A percentile compares a stretch with the other conserved stretches of the same genome.
Conservation (phyloP, 495 filamentous ascomycete species). For the Lophiostoma macrostomum region DNA sequence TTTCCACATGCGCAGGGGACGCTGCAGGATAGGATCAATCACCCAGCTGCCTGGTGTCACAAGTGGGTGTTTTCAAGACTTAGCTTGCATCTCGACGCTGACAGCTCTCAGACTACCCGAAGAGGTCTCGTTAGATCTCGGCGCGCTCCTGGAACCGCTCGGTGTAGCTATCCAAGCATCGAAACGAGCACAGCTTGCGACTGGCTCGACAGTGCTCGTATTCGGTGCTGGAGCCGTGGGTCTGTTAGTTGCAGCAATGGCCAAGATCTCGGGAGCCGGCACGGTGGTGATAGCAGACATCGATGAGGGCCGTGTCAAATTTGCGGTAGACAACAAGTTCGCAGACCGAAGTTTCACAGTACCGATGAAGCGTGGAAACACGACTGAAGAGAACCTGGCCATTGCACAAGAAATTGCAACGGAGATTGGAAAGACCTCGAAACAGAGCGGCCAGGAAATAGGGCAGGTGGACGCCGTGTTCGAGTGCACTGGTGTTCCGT, state of each 20-base stretch:
- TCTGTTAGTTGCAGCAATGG: constrained; percentile 66
- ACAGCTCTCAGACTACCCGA: constrained; percentile 55
- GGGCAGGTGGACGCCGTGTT: constrained; percentile 76
- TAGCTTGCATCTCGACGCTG: not conserved
- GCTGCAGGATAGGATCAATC: constrained; percentile 73
- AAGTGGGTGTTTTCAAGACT: constrained; percentile 46
- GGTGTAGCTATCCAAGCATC: constrained; percentile 76
- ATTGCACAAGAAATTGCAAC: constrained; percentile 57
- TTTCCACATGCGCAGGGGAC: constrained; percentile 82
- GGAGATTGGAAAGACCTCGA: constrained; percentile 46
- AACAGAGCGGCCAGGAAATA: constrained; percentile 47
- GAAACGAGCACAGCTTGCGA: constrained; percentile 56
- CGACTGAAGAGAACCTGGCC: constrained; percentile 54
- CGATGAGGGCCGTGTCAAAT: constrained; percentile 65
- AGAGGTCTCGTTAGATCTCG: constrained; percentile 60
- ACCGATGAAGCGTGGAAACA: constrained; percentile 49
- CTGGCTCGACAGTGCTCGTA: constrained; percentile 59
- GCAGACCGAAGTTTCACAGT: constrained; percentile 54
- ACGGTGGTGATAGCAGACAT: constrained; percentile 76
- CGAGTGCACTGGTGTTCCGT: constrained; percentile 87
- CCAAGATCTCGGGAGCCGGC: constrained; percentile 64
- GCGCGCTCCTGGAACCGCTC: constrained; percentile 75
- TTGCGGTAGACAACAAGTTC: constrained; percentile 67
- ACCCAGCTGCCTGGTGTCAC: constrained; percentile 66
- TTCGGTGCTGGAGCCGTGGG: constrained; percentile 83